A percentile compares a stretch with the other conserved stretches of the same genome.
phyloP scores from a whole-genome alignment of 305 asterid genomes.

The Ilex paraguariensis region DNA sequence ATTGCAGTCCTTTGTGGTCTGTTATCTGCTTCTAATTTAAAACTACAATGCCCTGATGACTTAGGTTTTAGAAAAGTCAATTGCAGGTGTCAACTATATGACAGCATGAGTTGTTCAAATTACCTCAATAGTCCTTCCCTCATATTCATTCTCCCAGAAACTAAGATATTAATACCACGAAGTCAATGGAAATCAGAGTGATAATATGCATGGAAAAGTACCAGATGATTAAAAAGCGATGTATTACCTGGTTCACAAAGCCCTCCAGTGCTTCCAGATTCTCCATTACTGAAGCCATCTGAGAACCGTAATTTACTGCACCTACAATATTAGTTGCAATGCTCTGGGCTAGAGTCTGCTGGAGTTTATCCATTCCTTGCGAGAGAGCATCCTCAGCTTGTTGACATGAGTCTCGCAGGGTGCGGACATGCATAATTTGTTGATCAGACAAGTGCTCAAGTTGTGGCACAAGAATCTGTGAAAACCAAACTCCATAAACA shows the following conservation, averaged over 20 bases:
- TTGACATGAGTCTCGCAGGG: slow-evolving; percentile 64
- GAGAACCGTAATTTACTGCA: slow-evolving; percentile 45
- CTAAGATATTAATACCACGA: slow-evolving; percentile 2
- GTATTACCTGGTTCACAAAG: slow-evolving; percentile 67
- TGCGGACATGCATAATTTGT: slow-evolving; percentile 38
- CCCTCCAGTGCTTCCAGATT: slow-evolving; percentile 66
- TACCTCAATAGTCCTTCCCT: background rate
- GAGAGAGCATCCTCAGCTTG: slow-evolving; percentile 95
- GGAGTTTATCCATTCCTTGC: slow-evolving; percentile 90
- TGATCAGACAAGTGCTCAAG: slow-evolving; percentile 35
- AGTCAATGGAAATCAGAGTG: background rate
- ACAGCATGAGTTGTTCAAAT: no score
- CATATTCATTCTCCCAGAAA: slow-evolving; percentile 4
- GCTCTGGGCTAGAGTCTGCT: slow-evolving; percentile 74
- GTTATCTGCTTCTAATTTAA: no score
- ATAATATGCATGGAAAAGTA: background rate
- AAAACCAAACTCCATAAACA: background rate
- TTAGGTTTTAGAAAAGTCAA: no score
- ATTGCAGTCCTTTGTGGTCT: no score
- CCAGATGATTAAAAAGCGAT: background rate
- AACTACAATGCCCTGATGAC: no score
- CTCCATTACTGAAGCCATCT: slow-evolving; percentile 57
- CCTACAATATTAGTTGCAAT: slow-evolving; percentile 33
- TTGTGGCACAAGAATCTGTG: slow-evolving; percentile 36
- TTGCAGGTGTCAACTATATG: no score